Base-by-base conservation (phyloP, 345 rosid genomes). In the Trapa incisa region DNA sequence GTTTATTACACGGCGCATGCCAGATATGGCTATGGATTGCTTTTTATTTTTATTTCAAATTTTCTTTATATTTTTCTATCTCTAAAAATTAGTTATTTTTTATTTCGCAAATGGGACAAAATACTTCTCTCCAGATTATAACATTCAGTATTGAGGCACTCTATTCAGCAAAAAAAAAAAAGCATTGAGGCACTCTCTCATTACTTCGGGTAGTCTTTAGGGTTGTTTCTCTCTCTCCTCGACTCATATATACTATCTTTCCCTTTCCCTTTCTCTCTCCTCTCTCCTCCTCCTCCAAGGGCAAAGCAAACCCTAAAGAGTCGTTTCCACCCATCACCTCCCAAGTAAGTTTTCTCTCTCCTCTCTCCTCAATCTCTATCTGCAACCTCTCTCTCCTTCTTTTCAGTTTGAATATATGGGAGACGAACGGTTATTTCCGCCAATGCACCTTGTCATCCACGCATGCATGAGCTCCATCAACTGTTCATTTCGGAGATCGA, bases 341-440 rank as follows among this genome's bases (percentile, higher is more conserved):
- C 87, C 79, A 83, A 82, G 97, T 91, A 87, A 87, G 96, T 86
- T 22, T 22, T 87, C 89, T 86, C 95, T 89, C 87, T 83, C 91
- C 82, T 81, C 80, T 65, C 75, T 75, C 80, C 76, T 80, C 78
- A 70, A 65, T 79, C 77, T 73, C 72, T 73, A 64, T 68, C 73
- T 67, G 57, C 53, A 32, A 61, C 47, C 42, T 42, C 74, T 47
- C 79, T 68, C 73, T 83, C 76, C 81, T 78, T 74, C 76, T 80
- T 22, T 22, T 22, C 29, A 68, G 50, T 85, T 91, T 86, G 83
- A 80, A 83, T 85, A 80, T 79, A n/a, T 58, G 63, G 63, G 60
- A 35, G 60, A 33, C 54, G 58, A 78, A 80, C 84, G 85, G 87
- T 70, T 78, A 75, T 74, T 82, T 75, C 75, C 80, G 84, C 69